Base-by-base conservation (phyloP, 202 grass and related monocot genomes). In the Elaeis oleifera region DNA sequence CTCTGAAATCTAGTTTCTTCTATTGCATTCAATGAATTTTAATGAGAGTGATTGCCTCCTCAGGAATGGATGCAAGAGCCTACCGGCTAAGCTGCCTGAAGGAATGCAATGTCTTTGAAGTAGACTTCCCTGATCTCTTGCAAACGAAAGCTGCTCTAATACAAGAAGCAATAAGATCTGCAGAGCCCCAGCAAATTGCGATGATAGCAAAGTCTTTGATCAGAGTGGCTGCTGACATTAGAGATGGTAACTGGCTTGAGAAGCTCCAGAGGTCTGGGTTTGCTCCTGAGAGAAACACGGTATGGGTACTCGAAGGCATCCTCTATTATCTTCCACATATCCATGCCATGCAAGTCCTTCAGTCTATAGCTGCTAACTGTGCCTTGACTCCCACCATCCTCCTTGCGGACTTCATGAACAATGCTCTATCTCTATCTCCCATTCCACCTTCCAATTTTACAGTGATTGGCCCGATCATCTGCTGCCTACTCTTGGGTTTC, bases 231-330 rank as follows among this genome's bases (percentile, higher is more conserved):
- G 82, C 85, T 3, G 80, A 97, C 64, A 69, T 97, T 60, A 70
- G 68, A 39, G 85, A 92, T 23, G 71, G 67, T 16, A 74, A 86
- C 25, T 97, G 94, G 94, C 49, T 89, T 63, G 78, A 71, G 58
- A 84, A 92, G 72, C 80, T 99, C 53, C 80, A 76, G 59, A 81
- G 56, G 53, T 77, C 51, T 21, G 94, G 94, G 1, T 99, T 84
- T 79, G 63, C 71, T 55, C 85, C 85, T 58, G 62, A 74, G 77
- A 89, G 71, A 26, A 86, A 86, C 65, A 92, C 94, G 1, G 67
- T 99, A 72, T 99, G 94, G 94, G 75, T 99, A 32, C 88, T 99
- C 5, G 88, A 99, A 89, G 94, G 94, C 61, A 92, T 99, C 60
- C 64, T 99, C 25, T 99, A 89, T 74, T 99, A 99, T 62, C 94